Conservation (phyloP, 805 yeast genomes). For the Pichia nanzhaoensis region DNA sequence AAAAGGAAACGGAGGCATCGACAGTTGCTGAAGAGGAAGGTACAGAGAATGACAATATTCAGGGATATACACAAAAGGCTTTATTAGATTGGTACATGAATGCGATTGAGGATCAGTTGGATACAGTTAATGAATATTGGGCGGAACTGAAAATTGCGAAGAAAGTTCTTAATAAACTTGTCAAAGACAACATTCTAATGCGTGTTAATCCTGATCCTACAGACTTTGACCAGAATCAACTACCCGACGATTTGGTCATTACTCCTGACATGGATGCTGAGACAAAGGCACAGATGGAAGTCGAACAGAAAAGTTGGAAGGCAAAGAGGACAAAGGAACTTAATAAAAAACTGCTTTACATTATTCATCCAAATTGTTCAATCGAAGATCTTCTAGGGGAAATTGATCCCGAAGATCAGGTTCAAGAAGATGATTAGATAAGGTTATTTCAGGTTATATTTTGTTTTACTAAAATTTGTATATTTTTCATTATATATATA, state of each 20-base stretch:
- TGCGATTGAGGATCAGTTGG: slow-evolving; percentile 63
- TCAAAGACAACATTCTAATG: slow-evolving; percentile 79
- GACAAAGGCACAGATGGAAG: slow-evolving; percentile 20
- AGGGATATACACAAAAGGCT: slow-evolving; percentile 60
- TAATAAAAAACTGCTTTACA: slow-evolving; percentile 36
- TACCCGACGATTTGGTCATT: slow-evolving; percentile 21
- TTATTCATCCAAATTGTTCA: slow-evolving; percentile 79
- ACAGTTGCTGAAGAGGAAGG: slow-evolving; percentile 42
- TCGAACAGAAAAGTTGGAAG: slow-evolving; percentile 11
- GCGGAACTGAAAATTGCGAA: slow-evolving; percentile 62
- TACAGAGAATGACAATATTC: slow-evolving; percentile 31
- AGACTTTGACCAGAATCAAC: slow-evolving; percentile 38
- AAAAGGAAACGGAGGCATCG: slow-evolving; percentile 34
- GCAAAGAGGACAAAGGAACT: slow-evolving; percentile 19
- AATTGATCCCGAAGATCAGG: slow-evolving; percentile 12
- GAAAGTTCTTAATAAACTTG: slow-evolving; percentile 78
- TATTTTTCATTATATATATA: background rate
- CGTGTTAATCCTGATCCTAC: slow-evolving; percentile 35
- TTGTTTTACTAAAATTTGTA: background rate
- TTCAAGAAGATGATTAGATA: slow-evolving; percentile 11
- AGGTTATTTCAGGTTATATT: too few species aligned
- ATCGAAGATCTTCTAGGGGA: slow-evolving; percentile 58
- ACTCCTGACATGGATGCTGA: slow-evolving; percentile 19
- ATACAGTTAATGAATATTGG: slow-evolving; percentile 63
- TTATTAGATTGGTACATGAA: slow-evolving; percentile 77